A percentile compares a stretch with the other conserved stretches of the same genome.
These are phyloP conservation scores for Polyporus tsugae DNA, from an alignment of 1,284 basidiomycete species.

Conservation along the genomic window DNA sequence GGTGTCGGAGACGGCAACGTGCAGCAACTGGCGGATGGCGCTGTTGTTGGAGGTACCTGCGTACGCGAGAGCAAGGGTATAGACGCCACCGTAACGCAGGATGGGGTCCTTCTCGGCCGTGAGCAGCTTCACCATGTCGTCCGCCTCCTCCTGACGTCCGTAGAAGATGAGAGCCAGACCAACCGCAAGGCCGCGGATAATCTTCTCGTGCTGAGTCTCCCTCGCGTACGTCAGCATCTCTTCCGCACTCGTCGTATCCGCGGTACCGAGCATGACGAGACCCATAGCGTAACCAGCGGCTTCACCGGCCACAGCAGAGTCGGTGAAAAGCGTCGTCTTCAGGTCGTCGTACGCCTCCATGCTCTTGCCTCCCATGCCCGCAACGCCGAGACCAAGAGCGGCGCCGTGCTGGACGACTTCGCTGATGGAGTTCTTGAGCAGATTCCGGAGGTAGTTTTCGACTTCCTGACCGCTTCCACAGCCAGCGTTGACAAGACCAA, in stretches of 20 bases:
- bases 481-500: constrained; percentile 94
- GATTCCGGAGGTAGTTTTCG: constrained; percentile 78
- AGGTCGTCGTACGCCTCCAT: constrained; percentile 91
- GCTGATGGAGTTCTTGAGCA: constrained; percentile 73
- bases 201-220: constrained; percentile 98
- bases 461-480: constrained; percentile 78
- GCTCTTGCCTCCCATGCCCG: constrained; percentile 91
- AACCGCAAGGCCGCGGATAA: constrained; percentile 92
- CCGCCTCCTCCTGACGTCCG: constrained; percentile 89
- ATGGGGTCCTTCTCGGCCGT: constrained; percentile 94
- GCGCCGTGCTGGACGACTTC: constrained; percentile 97
- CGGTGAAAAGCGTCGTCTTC: constrained; percentile 87
- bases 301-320: constrained; percentile 94
- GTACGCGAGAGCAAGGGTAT: constrained; percentile 93
- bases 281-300: constrained; percentile 97
- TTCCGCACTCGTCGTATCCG: constrained; percentile 76
- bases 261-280: constrained; percentile 94
- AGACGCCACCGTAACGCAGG: constrained; percentile 94
- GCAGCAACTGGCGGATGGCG: constrained; percentile 88
- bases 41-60: constrained; percentile 94
- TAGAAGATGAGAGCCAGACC: constrained; percentile 93
- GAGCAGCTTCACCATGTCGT: constrained; percentile 78
- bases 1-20: constrained; percentile 96
- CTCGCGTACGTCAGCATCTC: constrained; percentile 96
- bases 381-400: constrained; percentile 91